Base-by-base conservation (phyloP, 768 basidiomycete genomes). In the Boletellus sp. region DNA sequence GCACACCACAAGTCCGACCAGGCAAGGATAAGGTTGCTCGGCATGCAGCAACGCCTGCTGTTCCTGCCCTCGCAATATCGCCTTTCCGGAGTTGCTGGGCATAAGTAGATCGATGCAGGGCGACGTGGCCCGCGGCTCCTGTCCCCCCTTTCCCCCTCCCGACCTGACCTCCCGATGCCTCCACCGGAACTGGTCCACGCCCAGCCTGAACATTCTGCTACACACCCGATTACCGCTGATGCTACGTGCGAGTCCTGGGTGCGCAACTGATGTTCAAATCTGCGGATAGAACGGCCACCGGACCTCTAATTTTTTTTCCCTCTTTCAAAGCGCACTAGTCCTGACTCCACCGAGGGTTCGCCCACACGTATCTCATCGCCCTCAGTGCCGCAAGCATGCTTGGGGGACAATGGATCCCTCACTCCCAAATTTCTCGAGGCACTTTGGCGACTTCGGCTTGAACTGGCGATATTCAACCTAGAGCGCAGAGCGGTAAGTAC, bases 401-500 rank as follows among this genome's bases (percentile, higher is more conserved):
- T 45, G 20, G n/a, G 28, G 28, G 28, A 28, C 28, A 10, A 28
- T 10, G 28, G 11, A 28, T 28, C 19, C 1, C 33, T 53, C 19
- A 7, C 20, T 16, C 52, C 61, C 6, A 46, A 56, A 19, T 52
- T 54, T 24, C 42, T 62, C n/a, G 52, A 42, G 10, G 50, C 43
- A 10, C 48, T 62, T 15, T 62, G 61, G 60, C 45, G 42, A 34
- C 13, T 53, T 36, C 52, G 54, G 6, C 54, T 63, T 23, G 51
- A 60, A 28, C 41, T 51, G 3, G 61, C 52, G 5, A 54, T 63
- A 42, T 62, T 57, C 48, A 17, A 39, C 24, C 28, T 63, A 4
- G 61, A 63, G n/a, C 57, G 61, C 32, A 56, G 48, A 52, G 57
- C 49, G 50, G 61, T 63, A 45, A 10, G 61, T 63, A 38, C 22